These are phyloP conservation scores for Chrysophaeum taylorii DNA, from an alignment of 352 stramenopile species.

Conservation along the genomic window DNA sequence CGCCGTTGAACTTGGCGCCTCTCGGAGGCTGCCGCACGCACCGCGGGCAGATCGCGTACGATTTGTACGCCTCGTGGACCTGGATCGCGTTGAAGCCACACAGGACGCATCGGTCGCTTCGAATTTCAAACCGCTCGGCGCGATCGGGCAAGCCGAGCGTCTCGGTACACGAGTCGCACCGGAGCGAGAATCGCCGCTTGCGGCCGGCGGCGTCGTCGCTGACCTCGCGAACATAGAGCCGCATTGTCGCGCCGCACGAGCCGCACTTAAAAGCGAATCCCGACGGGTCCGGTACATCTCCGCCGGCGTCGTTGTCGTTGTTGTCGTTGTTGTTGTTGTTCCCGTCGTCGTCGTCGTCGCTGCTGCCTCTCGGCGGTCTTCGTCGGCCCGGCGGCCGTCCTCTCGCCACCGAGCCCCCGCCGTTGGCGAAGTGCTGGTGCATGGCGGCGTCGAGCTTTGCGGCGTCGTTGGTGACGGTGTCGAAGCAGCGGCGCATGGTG, in stretches of 20 bases:
- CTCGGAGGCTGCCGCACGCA: conserved; percentile 24
- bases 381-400: conserved; percentile 5
- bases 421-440: conserved; percentile 33
- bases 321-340: no score
- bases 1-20: neutral
- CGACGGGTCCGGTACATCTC: neutral
- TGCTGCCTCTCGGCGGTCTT: no score
- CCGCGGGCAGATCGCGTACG: conserved; percentile 25
- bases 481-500: conserved; percentile 69
- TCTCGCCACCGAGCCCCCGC: neutral
- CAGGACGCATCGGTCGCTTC: conserved; percentile 23
- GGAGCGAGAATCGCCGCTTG: conserved; percentile 29
- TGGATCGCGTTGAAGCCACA: conserved; percentile 34
- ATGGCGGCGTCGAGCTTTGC: conserved; percentile 51
- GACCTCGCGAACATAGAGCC: conserved; percentile 21
- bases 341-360: no score
- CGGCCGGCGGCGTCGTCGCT: conserved; percentile 27
- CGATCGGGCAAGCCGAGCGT: conserved; percentile 24
- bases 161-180: conserved; percentile 26
- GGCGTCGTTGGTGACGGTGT: conserved; percentile 41
- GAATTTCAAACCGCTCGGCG: conserved; percentile 1
- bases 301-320: neutral
- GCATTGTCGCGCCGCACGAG: conserved; percentile 25
- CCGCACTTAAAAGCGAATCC: conserved; percentile 12
- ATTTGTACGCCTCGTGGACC: conserved; percentile 7